Conservation (phyloP, 257 asterid genomes). For the Nicotiana noctiflora region DNA sequence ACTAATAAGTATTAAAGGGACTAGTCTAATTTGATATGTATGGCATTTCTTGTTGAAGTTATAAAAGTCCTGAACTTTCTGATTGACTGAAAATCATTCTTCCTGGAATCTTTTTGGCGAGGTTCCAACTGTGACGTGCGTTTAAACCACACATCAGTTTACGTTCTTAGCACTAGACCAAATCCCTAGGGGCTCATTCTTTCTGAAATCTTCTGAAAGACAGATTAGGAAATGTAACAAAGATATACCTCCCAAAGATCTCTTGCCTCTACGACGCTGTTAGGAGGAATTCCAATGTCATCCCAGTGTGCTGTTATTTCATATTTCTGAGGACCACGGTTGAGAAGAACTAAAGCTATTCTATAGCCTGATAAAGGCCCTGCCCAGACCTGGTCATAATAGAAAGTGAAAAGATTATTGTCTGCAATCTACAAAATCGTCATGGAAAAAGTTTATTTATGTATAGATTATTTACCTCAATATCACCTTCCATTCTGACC, state of each 20-base stretch:
- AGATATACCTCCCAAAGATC: conserved; percentile 75
- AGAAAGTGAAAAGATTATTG: neutral
- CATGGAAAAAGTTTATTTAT: neutral
- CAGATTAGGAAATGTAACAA: neutral
- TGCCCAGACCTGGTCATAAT: conserved; percentile 64
- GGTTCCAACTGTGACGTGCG: neutral
- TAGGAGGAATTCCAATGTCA: conserved; percentile 59
- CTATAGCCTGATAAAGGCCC: conserved; percentile 68
- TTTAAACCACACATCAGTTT: neutral
- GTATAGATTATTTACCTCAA: conserved; percentile 41
- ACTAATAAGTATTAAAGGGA: neutral
- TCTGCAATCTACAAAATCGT: neutral
- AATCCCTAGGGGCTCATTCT: neutral
- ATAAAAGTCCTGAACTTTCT: neutral
- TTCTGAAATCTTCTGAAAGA: neutral
- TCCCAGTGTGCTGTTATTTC: conserved; percentile 71
- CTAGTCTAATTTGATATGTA: neutral
- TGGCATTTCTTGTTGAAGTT: neutral
- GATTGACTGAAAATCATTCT: neutral
- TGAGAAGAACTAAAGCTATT: conserved; percentile 61
- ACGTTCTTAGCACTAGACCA: neutral
- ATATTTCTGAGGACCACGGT: conserved; percentile 37
- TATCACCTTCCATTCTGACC: conserved; percentile 73
- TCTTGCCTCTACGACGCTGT: conserved; percentile 42
- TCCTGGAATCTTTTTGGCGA: neutral